phyloP scores from a whole-genome alignment of 2,329 filamentous ascomycete genomes.

The Pseudopyricularia javanii region DNA sequence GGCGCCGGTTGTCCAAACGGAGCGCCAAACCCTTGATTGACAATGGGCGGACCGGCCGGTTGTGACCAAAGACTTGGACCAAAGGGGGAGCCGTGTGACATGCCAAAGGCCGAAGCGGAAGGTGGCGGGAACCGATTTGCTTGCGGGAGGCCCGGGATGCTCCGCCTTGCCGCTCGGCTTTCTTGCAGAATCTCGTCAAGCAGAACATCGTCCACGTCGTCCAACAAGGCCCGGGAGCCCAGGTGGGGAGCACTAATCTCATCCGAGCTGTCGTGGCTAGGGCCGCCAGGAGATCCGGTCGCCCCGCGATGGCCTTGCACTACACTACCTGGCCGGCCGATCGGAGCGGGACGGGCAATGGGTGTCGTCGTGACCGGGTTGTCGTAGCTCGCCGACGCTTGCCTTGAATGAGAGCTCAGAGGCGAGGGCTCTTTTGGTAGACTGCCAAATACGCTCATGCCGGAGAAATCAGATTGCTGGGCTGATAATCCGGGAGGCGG shows the following conservation, averaged over 20 bases:
- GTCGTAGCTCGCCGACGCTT: constrained; percentile 61
- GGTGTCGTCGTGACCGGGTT: constrained; percentile 45
- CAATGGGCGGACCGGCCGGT: neutral
- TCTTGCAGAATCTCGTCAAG: constrained; percentile 14
- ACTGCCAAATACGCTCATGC: constrained; percentile 6
- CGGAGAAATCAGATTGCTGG: neutral
- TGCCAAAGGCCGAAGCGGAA: constrained; percentile 1
- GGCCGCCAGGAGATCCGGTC: constrained; percentile 15
- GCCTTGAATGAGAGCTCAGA: constrained; percentile 57
- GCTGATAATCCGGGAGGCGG: constrained; percentile 5
- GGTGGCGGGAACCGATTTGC: neutral
- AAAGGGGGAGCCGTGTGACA: constrained; percentile 7
- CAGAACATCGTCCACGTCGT: constrained; percentile 53
- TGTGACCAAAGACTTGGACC: constrained; percentile 8
- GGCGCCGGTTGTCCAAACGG: constrained; percentile 1
- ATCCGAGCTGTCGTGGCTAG: constrained; percentile 55
- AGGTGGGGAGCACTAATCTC: constrained; percentile 52
- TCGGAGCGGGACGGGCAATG: constrained; percentile 73
- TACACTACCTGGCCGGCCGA: constrained; percentile 73
- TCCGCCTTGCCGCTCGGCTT: constrained; percentile 9
- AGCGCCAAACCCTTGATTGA: neutral
- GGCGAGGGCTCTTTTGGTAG: constrained; percentile 16
- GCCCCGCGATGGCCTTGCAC: constrained; percentile 34
- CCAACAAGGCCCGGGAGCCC: constrained; percentile 79
- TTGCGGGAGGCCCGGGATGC: constrained; percentile 1